These are phyloP conservation scores for Evernia prunastri DNA, from an alignment of 495 filamentous ascomycete genomes.

Conservation along the genomic window DNA sequence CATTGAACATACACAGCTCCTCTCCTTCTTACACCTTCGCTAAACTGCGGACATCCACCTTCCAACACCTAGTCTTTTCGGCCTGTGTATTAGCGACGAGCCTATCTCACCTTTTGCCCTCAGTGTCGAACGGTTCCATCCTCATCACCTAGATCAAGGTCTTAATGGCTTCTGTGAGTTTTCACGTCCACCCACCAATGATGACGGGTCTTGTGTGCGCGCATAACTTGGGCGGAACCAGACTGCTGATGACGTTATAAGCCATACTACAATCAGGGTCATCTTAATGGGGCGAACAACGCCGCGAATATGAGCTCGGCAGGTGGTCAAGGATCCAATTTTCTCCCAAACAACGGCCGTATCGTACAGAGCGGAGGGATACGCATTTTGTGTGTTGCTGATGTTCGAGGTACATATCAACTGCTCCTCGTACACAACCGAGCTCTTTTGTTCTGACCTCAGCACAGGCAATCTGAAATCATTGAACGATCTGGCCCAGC, in stretches of 20 bases:
- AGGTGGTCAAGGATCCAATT: constrained; percentile 35
- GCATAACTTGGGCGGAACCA: neutral
- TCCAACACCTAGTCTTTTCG: neutral
- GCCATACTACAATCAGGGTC: constrained; percentile 27
- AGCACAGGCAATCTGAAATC: constrained; percentile 82
- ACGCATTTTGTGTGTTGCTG: constrained; percentile 89
- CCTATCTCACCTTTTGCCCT: neutral
- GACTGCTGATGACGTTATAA: constrained; percentile 13
- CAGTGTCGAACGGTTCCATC: neutral
- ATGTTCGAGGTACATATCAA: constrained; percentile 76
- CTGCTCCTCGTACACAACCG: neutral
- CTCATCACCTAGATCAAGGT: constrained; percentile 6
- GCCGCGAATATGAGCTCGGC: constrained; percentile 31
- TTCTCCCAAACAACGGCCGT: constrained; percentile 60
- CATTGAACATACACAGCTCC: neutral
- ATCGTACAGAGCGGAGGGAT: constrained; percentile 79
- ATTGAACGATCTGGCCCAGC: constrained; percentile 89
- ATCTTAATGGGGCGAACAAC: constrained; percentile 27
- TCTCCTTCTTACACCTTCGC: neutral
- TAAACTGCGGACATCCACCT: neutral
- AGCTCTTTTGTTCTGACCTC: constrained; percentile 19
- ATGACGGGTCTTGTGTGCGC: neutral
- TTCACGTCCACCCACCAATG: neutral
- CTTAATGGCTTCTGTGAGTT: constrained; percentile 29
- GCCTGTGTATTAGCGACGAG: neutral